phyloP scores from a whole-genome alignment of 805 yeast genomes.

The Isabelozyma heimii region DNA sequence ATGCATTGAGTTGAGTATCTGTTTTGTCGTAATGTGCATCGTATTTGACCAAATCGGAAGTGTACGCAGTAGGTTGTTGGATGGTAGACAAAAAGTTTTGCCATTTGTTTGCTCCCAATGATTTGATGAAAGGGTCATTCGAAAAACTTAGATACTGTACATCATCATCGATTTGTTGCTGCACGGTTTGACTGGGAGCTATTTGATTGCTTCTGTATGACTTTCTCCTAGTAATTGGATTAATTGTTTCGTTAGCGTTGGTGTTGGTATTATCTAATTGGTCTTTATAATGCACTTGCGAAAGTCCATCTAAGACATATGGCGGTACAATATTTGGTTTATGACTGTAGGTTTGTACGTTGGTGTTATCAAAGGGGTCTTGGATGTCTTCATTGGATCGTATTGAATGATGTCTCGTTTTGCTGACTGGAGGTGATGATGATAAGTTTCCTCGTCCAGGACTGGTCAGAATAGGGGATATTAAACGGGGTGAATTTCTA shows the following conservation, averaged over 20 bases:
- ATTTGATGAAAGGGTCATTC: slow-evolving; percentile 35
- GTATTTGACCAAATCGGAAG: slow-evolving; percentile 20
- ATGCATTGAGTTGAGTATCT: slow-evolving; percentile 37
- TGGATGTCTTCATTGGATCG: slow-evolving; percentile 1
- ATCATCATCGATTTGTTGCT: slow-evolving; percentile 14
- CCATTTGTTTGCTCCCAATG: slow-evolving; percentile 48
- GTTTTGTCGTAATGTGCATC: slow-evolving; percentile 21
- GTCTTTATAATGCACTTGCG: slow-evolving; percentile 39
- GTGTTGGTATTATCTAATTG: slow-evolving; percentile 30
- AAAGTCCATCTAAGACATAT: slow-evolving; percentile 58
- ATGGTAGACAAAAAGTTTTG: slow-evolving; percentile 46
- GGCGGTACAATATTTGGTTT: slow-evolving; percentile 51
- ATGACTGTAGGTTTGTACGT: slow-evolving; percentile 31
- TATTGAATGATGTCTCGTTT: not conserved
- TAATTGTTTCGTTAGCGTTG: slow-evolving; percentile 15
- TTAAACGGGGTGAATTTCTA: not conserved
- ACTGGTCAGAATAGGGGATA: not conserved
- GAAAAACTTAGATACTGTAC: slow-evolving; percentile 33
- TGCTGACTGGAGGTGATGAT: not conserved
- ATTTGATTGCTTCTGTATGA: not conserved
- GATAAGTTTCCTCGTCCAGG: not conserved
- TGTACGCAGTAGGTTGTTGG: slow-evolving; percentile 40
- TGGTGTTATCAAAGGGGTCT: slow-evolving; percentile 26
- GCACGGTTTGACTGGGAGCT: not conserved
- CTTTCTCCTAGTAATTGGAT: not conserved